These are phyloP conservation scores for Globisporangium nagaii DNA, from an alignment of 352 stramenopile genomes.

Conservation along the genomic window DNA sequence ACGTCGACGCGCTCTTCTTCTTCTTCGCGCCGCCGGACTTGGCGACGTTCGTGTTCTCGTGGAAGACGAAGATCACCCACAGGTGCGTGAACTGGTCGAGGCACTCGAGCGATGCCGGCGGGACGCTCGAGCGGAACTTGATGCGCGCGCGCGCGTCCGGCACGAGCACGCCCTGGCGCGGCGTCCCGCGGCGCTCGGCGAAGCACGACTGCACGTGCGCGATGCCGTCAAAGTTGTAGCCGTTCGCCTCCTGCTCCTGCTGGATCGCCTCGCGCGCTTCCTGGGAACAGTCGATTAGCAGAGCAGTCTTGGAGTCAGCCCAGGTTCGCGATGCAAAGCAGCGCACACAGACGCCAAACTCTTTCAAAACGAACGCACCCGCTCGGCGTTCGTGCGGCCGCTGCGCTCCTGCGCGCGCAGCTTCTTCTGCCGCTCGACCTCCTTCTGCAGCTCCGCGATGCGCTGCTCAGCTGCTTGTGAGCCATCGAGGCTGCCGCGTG, in stretches of 20 bases:
- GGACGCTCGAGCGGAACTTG: conserved; percentile 69
- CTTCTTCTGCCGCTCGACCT: conserved; percentile 66
- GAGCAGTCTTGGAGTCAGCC: no score
- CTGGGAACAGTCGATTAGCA: conserved; percentile 6
- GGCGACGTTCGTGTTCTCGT: conserved; percentile 86
- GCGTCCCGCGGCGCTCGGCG: conserved; percentile 79
- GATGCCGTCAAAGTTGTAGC: conserved; percentile 72
- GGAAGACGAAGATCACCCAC: conserved; percentile 91
- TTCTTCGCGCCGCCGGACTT: conserved; percentile 23
- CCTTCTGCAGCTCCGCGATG: conserved; percentile 43
- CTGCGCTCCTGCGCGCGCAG: conserved; percentile 67
- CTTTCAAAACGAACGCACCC: no score
- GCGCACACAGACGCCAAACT: no score
- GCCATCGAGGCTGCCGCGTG: neutral
- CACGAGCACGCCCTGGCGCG: conserved; percentile 74
- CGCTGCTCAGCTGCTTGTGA: conserved; percentile 19
- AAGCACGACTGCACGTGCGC: conserved; percentile 82
- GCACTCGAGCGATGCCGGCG: conserved; percentile 65
- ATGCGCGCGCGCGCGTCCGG: conserved; percentile 59
- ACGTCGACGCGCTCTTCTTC: conserved; percentile 56
- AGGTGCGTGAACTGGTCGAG: conserved; percentile 86
- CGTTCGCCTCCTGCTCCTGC: conserved; percentile 43
- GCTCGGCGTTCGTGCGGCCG: conserved; percentile 68
- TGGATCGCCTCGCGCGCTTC: conserved; percentile 64
- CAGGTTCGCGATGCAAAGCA: neutral